Conservation (phyloP, 139 green algal genomes). For the Astrephomene gubernaculifera region DNA sequence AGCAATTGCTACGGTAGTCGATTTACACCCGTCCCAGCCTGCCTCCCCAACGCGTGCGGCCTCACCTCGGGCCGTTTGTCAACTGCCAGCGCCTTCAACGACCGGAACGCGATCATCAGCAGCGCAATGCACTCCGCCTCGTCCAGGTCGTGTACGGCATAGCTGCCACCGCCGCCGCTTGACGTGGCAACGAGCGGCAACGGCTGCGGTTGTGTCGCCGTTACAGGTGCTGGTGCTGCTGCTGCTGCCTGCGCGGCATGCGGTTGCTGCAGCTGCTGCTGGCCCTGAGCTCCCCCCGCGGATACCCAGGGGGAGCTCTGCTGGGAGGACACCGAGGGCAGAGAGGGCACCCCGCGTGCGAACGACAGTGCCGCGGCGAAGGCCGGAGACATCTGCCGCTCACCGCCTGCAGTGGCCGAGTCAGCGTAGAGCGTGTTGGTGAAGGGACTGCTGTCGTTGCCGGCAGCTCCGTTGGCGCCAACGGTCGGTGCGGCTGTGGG, state of each 20-base stretch:
- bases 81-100: constrained; percentile 43
- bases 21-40: not conserved
- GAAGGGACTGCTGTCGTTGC: constrained; percentile 2
- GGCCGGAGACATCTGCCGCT: constrained; percentile 19
- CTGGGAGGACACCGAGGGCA: not conserved
- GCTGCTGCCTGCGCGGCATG: not conserved
- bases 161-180: not conserved
- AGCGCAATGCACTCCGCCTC: constrained; percentile 56
- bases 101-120: constrained; percentile 62
- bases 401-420: not conserved
- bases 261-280: not conserved
- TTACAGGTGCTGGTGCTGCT: not conserved
- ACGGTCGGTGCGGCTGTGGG: not conserved
- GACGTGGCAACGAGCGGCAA: too few species aligned
- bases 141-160: constrained; percentile 40
- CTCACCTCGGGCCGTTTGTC: constrained; percentile 67
- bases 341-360: constrained; percentile 23
- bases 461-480: not conserved
- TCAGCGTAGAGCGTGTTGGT: not conserved
- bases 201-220: not conserved
- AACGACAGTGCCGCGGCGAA: constrained; percentile 36
- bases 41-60: not conserved
- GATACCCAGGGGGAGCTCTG: not conserved
- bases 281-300: not conserved
- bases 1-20: too few species aligned